Percentiles rank a stretch among this genome's conserved stretches.
These are phyloP conservation scores for Chernovozyma aurita DNA, from an alignment of 1,139 yeast genomes.

Conservation along the genomic window DNA sequence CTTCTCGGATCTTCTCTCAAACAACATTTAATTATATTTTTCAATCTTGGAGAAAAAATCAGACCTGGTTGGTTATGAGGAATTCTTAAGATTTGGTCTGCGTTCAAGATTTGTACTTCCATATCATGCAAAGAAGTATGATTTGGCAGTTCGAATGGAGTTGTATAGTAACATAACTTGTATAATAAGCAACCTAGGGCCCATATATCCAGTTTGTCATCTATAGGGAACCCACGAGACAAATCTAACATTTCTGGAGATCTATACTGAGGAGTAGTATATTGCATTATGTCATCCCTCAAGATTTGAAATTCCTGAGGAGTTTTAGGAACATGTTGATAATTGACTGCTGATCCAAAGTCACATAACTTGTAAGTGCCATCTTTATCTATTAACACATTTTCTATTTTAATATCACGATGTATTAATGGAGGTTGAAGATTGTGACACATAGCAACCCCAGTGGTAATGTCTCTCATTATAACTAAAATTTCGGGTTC, in stretches of 20 bases:
- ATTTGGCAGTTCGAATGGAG: slow-evolving; percentile 80
- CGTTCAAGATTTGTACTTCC: slow-evolving; percentile 35
- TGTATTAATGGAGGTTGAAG: slow-evolving; percentile 78
- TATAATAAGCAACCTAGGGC: slow-evolving; percentile 90
- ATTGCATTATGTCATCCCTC: slow-evolving; percentile 80
- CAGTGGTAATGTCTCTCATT: slow-evolving; percentile 77
- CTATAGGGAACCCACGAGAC: slow-evolving; percentile 78
- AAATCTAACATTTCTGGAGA: slow-evolving; percentile 96
- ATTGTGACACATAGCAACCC: slow-evolving; percentile 86
- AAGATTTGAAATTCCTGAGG: slow-evolving; percentile 63
- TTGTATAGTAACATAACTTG: slow-evolving; percentile 87
- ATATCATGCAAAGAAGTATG: slow-evolving; percentile 35
- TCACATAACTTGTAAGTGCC: slow-evolving; percentile 83
- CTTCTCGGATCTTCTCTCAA: slow-evolving; percentile 64
- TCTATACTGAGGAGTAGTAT: slow-evolving; percentile 96
- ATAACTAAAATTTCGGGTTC: slow-evolving; percentile 81
- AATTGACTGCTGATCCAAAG: slow-evolving; percentile 86
- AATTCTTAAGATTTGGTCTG: slow-evolving; percentile 30
- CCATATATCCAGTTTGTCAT: slow-evolving; percentile 95
- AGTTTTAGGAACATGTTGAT: slow-evolving; percentile 59
- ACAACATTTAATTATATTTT: slow-evolving; percentile 57
- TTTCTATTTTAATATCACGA: slow-evolving; percentile 93
- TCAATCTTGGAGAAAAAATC: slow-evolving; percentile 42
- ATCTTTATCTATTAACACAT: slow-evolving; percentile 73
- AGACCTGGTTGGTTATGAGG: slow-evolving; percentile 36